Base-by-base conservation (phyloP, 129 eudicot genomes). In the Kitagawia praeruptora region DNA sequence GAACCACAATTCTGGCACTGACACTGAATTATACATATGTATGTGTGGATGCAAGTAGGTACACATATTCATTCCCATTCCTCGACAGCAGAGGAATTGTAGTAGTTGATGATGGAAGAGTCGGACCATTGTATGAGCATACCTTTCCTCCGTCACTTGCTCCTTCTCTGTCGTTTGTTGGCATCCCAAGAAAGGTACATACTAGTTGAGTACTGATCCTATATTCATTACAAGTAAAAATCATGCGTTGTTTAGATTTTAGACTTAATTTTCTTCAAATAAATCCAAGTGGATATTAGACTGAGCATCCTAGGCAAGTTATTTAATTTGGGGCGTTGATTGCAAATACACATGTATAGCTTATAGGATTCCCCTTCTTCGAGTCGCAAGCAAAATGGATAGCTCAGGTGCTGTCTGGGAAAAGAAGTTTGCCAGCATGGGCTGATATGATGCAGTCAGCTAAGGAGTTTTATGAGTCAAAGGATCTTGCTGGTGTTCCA, bases 301-400 rank as follows among this genome's bases (percentile, higher is more conserved):
- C 2, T 19, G 27, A 21, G 23, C 27, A 5, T 21, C 11, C 12
- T 54, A 54, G 64, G 6, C 1, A 54, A 21, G 6, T 7, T 7
- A 21, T 21, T 54, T 54, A 54, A 54, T 54, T 56, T 21, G 66
- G 13, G 66, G 31, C 23, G 66, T 56, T 10, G 13, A 23, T 47
- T 48, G 51, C 8, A 21, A 8, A 53, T 4, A 10, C 13, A 28
- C 7, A 10, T 27, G 5, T 72, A 85, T 82, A 92, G 97, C 49
- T 92, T 56, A 92, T 92, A 87, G 97, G 93, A 67, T 89, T 91
- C 73, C 98, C 98, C 73, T 93, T 93, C 97, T 91, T 93, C 80
- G 98, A 93, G 85, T 89, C 91, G 49, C 98, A 93, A 93, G 97
- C 93, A 81, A 89, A 78, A 85, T 93, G 98, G 98, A 87, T 93